Evolutionary conservation across 1,284 basidiomycete genomes (phyloP).

Genomic region (Ganoderma lucidum): DNA sequence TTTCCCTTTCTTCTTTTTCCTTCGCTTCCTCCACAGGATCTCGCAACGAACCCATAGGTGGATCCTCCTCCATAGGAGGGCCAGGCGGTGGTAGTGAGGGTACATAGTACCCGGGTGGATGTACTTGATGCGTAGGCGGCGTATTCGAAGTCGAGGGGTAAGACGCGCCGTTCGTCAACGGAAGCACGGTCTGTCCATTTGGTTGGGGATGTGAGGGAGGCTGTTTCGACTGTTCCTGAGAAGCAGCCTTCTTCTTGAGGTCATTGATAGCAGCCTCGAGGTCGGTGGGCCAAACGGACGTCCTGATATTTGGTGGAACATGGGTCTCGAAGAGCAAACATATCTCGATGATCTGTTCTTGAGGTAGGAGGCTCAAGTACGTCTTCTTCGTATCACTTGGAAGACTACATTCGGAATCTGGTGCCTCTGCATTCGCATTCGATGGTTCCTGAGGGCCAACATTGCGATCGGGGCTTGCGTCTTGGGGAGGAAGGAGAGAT

Average conservation of each 20-base stretch:
- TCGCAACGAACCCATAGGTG: conserved; percentile 37
- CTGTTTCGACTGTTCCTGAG: conserved; percentile 23
- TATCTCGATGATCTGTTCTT: conserved; percentile 76
- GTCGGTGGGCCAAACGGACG: conserved; percentile 73
- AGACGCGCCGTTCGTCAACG: conserved; percentile 12
- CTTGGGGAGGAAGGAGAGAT: conserved; percentile 9
- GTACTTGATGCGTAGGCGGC: conserved; percentile 33
- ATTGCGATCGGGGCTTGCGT: not conserved
- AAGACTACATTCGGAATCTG: not conserved
- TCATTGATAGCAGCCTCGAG: conserved; percentile 66
- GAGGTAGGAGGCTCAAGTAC: conserved; percentile 71
- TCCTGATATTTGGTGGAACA: conserved; percentile 65
- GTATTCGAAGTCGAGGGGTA: conserved; percentile 16
- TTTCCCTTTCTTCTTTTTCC: conserved; percentile 11
- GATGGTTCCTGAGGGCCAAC: not conserved
- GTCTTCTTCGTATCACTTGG: conserved; percentile 44
- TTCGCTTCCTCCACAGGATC: conserved; percentile 29
- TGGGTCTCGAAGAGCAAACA: conserved; percentile 75
- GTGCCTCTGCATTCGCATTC: not conserved
- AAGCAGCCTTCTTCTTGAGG: conserved; percentile 49
- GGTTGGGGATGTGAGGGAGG: not conserved
- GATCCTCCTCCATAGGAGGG: conserved; percentile 21
- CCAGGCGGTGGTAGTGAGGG: conserved; percentile 19
- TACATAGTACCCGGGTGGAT: conserved; percentile 32
- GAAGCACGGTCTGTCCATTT: not conserved